A percentile compares a stretch with the other conserved stretches of the same genome.
Evolutionary conservation across 495 filamentous ascomycete genomes (phyloP).

Genomic region (Trichoderma reesei): DNA sequence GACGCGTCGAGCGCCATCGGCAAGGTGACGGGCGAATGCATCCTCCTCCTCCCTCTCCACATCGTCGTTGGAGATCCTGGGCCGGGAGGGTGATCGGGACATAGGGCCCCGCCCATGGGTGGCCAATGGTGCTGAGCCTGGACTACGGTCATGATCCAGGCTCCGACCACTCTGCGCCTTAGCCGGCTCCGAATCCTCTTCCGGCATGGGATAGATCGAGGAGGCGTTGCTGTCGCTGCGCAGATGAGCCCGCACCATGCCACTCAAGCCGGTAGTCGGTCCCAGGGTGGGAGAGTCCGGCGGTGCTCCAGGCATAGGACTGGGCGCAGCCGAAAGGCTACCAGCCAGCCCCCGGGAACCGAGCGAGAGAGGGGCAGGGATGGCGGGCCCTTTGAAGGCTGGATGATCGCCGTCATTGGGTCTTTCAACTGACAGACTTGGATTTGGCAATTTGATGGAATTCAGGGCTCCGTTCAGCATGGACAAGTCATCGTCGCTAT

Average conservation of each 20-base stretch:
- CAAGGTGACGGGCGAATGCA: constrained; percentile 73
- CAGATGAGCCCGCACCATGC: constrained; percentile 78
- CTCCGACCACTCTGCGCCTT: background rate
- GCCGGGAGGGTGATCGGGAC: background rate
- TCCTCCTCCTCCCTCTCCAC: constrained; percentile 39
- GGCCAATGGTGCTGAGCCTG: background rate
- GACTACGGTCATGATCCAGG: background rate
- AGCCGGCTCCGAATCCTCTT: constrained; percentile 15
- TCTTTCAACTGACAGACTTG: constrained; percentile 24
- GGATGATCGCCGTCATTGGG: constrained; percentile 37
- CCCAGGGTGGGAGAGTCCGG: constrained; percentile 76
- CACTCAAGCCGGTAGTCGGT: constrained; percentile 58
- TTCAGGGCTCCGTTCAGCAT: constrained; percentile 12
- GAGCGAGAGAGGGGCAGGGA: constrained; percentile 27
- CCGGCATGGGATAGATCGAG: constrained; percentile 50
- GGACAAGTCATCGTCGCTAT: constrained; percentile 24
- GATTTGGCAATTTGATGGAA: constrained; percentile 14
- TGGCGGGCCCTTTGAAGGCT: constrained; percentile 30
- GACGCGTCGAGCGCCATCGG: constrained; percentile 63
- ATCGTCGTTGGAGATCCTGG: background rate
- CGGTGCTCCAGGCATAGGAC: constrained; percentile 21
- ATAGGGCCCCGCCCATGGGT: background rate
- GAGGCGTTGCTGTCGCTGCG: constrained; percentile 73
- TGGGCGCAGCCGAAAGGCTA: constrained; percentile 19
- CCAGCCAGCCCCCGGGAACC: constrained; percentile 16